Evolutionary conservation across 805 yeast genomes (phyloP).

Genomic region (Metschnikowia matae): DNA sequence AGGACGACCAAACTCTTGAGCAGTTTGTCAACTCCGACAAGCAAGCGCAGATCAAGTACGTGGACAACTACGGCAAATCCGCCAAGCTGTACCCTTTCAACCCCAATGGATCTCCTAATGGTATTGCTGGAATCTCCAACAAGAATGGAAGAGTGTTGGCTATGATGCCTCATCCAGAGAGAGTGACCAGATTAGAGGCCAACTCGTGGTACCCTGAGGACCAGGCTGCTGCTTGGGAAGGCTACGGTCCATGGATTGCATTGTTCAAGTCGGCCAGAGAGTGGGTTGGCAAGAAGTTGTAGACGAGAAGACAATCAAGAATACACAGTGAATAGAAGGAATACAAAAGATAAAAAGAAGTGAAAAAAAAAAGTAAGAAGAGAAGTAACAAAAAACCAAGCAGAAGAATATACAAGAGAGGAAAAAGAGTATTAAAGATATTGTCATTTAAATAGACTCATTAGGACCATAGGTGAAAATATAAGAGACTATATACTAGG

Average conservation of each 20-base stretch:
- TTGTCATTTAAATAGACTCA: too few species aligned
- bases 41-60: conserved; percentile 68
- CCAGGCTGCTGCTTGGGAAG: conserved; percentile 63
- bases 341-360: not conserved
- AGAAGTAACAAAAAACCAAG: too few species aligned
- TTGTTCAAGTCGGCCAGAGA: conserved; percentile 88
- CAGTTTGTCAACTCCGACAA: conserved; percentile 46
- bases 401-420: too few species aligned
- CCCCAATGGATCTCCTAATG: conserved; percentile 94
- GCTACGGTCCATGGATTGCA: conserved; percentile 93
- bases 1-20: conserved; percentile 36
- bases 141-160: conserved; percentile 95
- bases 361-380: too few species aligned
- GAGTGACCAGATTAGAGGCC: conserved; percentile 81
- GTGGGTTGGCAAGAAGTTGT: conserved; percentile 65
- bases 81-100: conserved; percentile 87
- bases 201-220: conserved; percentile 84
- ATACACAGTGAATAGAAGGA: not conserved
- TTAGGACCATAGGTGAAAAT: too few species aligned
- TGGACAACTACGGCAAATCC: conserved; percentile 84
- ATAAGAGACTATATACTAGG: too few species aligned
- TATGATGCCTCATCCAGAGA: conserved; percentile 99
- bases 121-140: conserved; percentile 87
- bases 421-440: too few species aligned
- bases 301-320: not conserved